Evolutionary conservation across 1,284 basidiomycete species (phyloP).

Genomic region (Cryptococcus depauperatus): DNA sequence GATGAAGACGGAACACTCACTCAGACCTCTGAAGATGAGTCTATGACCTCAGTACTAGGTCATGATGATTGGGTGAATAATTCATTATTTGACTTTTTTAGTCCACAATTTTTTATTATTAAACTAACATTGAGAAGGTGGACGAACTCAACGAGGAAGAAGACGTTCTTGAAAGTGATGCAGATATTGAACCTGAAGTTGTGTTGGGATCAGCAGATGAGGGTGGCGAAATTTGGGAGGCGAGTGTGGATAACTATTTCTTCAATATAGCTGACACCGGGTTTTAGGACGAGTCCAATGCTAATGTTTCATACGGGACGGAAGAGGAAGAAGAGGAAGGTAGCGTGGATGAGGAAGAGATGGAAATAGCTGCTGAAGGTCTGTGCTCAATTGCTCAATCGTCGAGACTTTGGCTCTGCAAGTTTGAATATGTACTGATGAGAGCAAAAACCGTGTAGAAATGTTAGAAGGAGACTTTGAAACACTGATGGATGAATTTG

Average conservation of each 20-base stretch:
- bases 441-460: conserved; percentile 1
- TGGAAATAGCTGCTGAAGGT: conserved; percentile 11
- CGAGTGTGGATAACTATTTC: conserved; percentile 1
- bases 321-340: conserved; percentile 21
- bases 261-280: background rate
- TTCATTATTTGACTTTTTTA: background rate
- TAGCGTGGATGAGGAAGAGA: conserved; percentile 20
- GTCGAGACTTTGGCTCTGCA: background rate
- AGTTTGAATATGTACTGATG: too few relatives aligned
- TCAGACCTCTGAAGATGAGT: conserved; percentile 14
- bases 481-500: conserved; percentile 47
- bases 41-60: conserved; percentile 13
- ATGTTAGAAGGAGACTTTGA: conserved; percentile 45
- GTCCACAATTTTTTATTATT: background rate
- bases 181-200: conserved; percentile 34
- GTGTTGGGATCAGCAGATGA: conserved; percentile 20
- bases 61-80: conserved; percentile 14
- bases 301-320: conserved; percentile 14
- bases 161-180: conserved; percentile 39
- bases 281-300: conserved; percentile 18
- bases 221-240: conserved; percentile 32
- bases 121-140: too few relatives aligned
- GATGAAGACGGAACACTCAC: conserved; percentile 30
- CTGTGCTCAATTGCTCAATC: background rate
- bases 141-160: conserved; percentile 35